Percentiles rank a stretch among this genome's conserved stretches.
Evolutionary conservation across 306 rosid genomes (phyloP).

Genomic region (Rosa chinensis): DNA sequence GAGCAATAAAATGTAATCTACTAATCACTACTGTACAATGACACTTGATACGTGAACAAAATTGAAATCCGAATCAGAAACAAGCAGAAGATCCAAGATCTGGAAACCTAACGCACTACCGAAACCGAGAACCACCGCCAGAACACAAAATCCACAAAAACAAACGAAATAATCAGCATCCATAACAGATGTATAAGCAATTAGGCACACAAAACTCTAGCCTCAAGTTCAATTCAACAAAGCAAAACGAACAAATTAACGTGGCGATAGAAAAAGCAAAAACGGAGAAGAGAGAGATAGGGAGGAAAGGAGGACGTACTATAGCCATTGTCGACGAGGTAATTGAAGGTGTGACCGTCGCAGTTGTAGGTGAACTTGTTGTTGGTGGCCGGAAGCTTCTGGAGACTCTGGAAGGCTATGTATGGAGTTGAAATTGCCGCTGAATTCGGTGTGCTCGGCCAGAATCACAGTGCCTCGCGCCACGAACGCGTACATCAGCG

Average conservation of each 20-base stretch:
- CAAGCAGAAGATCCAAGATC: slow-evolving; percentile 15
- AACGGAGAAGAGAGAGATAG: not conserved
- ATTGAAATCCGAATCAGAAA: not conserved
- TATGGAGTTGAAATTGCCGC: slow-evolving; percentile 93
- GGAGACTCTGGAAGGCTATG: slow-evolving; percentile 85
- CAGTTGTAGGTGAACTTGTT: slow-evolving; percentile 98
- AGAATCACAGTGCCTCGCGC: slow-evolving; percentile 89
- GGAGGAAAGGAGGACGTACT: slow-evolving; percentile 43
- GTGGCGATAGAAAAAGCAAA: not conserved
- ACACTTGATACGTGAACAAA: not conserved
- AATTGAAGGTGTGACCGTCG: slow-evolving; percentile 90
- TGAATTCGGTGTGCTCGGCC: slow-evolving; percentile 90
- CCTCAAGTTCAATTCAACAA: not conserved
- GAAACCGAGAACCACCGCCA: not conserved
- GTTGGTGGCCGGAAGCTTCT: slow-evolving; percentile 92
- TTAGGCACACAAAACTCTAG: not conserved
- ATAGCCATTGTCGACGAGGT: slow-evolving; percentile 90
- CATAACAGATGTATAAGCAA: slow-evolving; percentile 13
- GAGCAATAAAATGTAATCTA: not conserved
- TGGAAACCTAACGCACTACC: not conserved
- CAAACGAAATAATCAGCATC: not conserved
- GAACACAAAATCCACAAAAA: not conserved
- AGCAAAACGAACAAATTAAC: not conserved
- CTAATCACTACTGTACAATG: not conserved
- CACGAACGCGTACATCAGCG: slow-evolving; percentile 94